These are phyloP conservation scores for Hibiscus trionum DNA, from an alignment of 345 rosid species.

Conservation along the genomic window DNA sequence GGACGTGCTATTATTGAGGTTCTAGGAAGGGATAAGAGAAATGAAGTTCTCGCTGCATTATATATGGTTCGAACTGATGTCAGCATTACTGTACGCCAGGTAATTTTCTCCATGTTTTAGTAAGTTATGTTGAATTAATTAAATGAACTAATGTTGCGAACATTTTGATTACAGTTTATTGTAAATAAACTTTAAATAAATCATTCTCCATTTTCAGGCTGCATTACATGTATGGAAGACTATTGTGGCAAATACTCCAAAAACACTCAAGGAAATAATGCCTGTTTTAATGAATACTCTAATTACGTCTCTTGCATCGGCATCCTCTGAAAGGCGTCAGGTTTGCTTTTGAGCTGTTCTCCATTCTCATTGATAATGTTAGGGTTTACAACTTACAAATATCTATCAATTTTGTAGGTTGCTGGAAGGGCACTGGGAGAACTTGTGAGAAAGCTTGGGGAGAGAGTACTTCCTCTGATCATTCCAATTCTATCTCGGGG, in stretches of 20 bases:
- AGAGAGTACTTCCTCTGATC: conserved; percentile 96
- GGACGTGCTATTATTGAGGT: conserved; percentile 99
- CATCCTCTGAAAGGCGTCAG: conserved; percentile 97
- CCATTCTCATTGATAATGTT: not conserved
- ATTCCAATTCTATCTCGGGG: conserved; percentile 87
- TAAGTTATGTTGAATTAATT: not conserved
- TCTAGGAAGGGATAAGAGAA: conserved; percentile 87
- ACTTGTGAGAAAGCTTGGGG: conserved; percentile 98
- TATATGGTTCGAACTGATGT: conserved; percentile 98
- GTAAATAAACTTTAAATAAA: not conserved
- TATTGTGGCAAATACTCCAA: conserved; percentile 95
- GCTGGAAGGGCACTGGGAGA: conserved; percentile 95
- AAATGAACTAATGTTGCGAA: not conserved
- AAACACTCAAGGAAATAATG: conserved; percentile 95
- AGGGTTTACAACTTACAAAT: not conserved
- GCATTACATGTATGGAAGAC: conserved; percentile 99
- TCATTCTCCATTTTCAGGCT: conserved; percentile 43
- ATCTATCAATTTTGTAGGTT: conserved; percentile 38
- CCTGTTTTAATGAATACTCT: conserved; percentile 92
- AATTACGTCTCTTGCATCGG: conserved; percentile 68
- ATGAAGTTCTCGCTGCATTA: conserved; percentile 92
- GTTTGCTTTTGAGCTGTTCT: conserved; percentile 27
- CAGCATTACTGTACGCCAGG: conserved; percentile 95
- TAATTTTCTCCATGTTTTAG: conserved; percentile 27
- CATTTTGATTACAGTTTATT: conserved; percentile 3